Conservation (phyloP, 164 flowering plant genomes). For the Magnolia officinalis region DNA sequence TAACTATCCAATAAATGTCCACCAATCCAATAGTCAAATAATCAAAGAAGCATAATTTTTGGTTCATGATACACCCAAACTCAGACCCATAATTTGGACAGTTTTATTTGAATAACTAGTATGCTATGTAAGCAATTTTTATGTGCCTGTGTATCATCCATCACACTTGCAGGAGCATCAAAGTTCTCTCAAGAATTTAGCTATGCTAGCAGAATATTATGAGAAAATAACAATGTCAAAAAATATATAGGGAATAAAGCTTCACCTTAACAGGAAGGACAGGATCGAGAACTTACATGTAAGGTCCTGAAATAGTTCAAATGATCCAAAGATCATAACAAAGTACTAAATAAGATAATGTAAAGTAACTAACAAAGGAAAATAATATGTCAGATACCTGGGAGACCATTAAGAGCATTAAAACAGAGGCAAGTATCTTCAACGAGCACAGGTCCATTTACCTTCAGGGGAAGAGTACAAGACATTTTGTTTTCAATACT, state of each 20-base stretch:
- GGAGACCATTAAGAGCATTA: slow-evolving; percentile 88
- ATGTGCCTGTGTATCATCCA: neutral
- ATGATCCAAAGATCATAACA: neutral
- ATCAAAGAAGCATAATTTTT: neutral
- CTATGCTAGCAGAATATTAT: neutral
- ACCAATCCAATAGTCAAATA: neutral
- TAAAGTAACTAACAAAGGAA: neutral
- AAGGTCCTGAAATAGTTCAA: slow-evolving; percentile 70
- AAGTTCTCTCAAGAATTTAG: neutral
- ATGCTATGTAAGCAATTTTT: too few species aligned
- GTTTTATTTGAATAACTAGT: too few species aligned
- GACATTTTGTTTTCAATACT: neutral
- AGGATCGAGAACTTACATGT: slow-evolving; percentile 61
- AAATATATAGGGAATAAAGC: slow-evolving; percentile 3
- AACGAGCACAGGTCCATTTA: slow-evolving; percentile 87
- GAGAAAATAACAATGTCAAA: neutral
- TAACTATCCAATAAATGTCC: neutral
- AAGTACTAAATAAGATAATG: neutral
- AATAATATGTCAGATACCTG: slow-evolving; percentile 39
- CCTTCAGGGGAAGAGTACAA: slow-evolving; percentile 29
- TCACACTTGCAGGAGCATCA: neutral
- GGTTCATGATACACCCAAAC: too few species aligned
- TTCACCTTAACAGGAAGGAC: slow-evolving; percentile 10
- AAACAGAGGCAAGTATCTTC: slow-evolving; percentile 98
- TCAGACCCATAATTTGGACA: too few species aligned